Evolutionary conservation across 495 filamentous ascomycete genomes (phyloP).

Genomic region (Chaetomidium leptoderma): DNA sequence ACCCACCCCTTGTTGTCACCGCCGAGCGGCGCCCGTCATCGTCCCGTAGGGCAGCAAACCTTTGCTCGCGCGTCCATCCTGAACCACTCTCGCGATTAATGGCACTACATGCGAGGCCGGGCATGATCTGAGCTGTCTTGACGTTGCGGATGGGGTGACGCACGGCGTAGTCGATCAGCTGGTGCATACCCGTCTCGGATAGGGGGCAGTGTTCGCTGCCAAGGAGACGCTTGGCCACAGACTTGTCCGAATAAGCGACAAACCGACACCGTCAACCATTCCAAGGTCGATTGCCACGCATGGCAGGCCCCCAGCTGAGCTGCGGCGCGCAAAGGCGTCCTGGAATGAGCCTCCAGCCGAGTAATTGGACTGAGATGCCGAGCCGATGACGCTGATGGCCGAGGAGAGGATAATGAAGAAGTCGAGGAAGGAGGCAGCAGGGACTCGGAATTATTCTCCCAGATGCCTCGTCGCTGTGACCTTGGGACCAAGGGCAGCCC

Average conservation of each 20-base stretch:
- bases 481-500: slow-evolving; percentile 40
- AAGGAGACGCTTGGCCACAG: no score
- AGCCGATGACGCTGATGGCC: slow-evolving; percentile 36
- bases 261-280: slow-evolving; percentile 40
- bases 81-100: no score
- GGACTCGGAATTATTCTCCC: slow-evolving; percentile 37
- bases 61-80: no score
- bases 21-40: no score
- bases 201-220: slow-evolving; percentile 22
- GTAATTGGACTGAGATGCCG: slow-evolving; percentile 48
- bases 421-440: slow-evolving; percentile 41
- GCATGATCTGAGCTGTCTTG: no score
- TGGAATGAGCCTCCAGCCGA: slow-evolving; percentile 43
- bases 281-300: slow-evolving; percentile 48
- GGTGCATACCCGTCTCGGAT: slow-evolving; percentile 23
- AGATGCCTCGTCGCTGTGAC: slow-evolving; percentile 51
- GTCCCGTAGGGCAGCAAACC: no score
- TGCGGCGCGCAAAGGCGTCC: slow-evolving; percentile 28
- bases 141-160: no score
- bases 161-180: no score
- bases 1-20: no score
- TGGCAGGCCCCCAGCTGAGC: slow-evolving; percentile 25
- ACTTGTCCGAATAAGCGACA: slow-evolving; percentile 24
- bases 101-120: no score
- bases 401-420: slow-evolving; percentile 57